Conservation (phyloP, 1,284 basidiomycete genomes). For the Coriolopsis trogii region DNA sequence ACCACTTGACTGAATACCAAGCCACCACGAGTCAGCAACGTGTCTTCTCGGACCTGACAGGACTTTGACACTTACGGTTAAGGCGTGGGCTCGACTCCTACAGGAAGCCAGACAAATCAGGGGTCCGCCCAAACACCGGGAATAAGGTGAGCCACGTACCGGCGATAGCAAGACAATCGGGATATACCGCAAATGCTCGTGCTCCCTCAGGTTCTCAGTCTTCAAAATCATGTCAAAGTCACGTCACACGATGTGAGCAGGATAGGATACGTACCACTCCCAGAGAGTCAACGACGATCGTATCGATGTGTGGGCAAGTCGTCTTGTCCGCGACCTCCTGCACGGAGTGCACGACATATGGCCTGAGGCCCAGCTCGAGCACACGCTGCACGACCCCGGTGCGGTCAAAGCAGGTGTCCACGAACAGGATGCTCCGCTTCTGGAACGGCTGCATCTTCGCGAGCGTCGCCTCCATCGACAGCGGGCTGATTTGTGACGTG, state of each 20-base stretch:
- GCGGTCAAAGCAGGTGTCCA: constrained; percentile 83
- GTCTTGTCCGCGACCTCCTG: constrained; percentile 81
- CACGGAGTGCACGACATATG: constrained; percentile 80
- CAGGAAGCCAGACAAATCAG: not conserved
- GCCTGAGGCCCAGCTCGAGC: constrained; percentile 80
- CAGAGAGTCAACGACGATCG: constrained; percentile 93
- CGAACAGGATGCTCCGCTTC: constrained; percentile 84
- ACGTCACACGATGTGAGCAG: constrained; percentile 3
- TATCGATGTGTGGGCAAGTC: constrained; percentile 89
- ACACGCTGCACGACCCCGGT: constrained; percentile 83
- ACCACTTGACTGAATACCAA: constrained; percentile 86
- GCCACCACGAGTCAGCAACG: constrained; percentile 9
- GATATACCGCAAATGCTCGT: constrained; percentile 95
- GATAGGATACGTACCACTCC: constrained; percentile 72
- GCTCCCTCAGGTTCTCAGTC: constrained; percentile 89
- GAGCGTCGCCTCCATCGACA: constrained; percentile 72
- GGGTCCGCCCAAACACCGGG: not conserved
- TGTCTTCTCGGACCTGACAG: not conserved
- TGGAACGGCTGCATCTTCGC: constrained; percentile 79
- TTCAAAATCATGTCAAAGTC: constrained; percentile 32
- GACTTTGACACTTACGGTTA: constrained; percentile 58
- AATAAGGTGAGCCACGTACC: constrained; percentile 34
- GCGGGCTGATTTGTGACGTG: constrained; percentile 79
- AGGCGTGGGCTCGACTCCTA: constrained; percentile 62
- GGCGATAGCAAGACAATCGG: constrained; percentile 95